Evolutionary conservation across 1,139 yeast species (phyloP).

Genomic region (Yamadazyma friedrichii): DNA sequence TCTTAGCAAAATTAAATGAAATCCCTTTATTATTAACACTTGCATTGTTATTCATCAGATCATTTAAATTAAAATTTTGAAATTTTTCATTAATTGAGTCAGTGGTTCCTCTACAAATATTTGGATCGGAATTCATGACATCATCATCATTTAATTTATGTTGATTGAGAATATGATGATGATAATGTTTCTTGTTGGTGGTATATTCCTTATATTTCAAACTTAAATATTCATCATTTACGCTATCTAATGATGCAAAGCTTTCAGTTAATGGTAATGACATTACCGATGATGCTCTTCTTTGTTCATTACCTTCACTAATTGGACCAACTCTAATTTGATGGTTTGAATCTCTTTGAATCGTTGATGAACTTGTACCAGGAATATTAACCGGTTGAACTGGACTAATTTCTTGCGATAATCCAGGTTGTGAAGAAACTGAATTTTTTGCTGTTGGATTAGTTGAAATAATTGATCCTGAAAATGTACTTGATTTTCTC

Average conservation of each 20-base stretch:
- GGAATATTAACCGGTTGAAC: conserved; percentile 16
- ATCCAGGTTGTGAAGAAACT: conserved; percentile 16
- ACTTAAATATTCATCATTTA: conserved; percentile 55
- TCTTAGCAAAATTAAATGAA: conserved; percentile 11
- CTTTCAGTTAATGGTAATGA: conserved; percentile 68
- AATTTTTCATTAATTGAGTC: conserved; percentile 31
- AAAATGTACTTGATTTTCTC: conserved; percentile 38
- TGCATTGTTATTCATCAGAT: conserved; percentile 30
- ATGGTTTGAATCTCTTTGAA: conserved; percentile 1
- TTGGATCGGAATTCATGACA: conserved; percentile 13
- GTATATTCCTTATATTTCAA: conserved; percentile 35
- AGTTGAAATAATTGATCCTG: conserved; percentile 16
- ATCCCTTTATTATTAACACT: conserved; percentile 12
- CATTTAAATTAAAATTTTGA: conserved; percentile 34
- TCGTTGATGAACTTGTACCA: conserved; percentile 1
- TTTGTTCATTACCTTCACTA: conserved; percentile 14
- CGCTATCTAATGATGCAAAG: conserved; percentile 75
- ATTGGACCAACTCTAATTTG: conserved; percentile 36
- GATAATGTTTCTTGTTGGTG: conserved; percentile 10
- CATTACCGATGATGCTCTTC: conserved; percentile 38
- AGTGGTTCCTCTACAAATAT: conserved; percentile 7
- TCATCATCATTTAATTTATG: conserved; percentile 4
- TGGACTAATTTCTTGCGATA: conserved; percentile 6
- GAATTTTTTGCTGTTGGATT: conserved; percentile 18
- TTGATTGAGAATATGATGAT: background rate